Evolutionary conservation across 305 asterid genomes (phyloP), one percentile per base, ranked within the genome.

Genomic region (Fraxinus nigra): DNA sequence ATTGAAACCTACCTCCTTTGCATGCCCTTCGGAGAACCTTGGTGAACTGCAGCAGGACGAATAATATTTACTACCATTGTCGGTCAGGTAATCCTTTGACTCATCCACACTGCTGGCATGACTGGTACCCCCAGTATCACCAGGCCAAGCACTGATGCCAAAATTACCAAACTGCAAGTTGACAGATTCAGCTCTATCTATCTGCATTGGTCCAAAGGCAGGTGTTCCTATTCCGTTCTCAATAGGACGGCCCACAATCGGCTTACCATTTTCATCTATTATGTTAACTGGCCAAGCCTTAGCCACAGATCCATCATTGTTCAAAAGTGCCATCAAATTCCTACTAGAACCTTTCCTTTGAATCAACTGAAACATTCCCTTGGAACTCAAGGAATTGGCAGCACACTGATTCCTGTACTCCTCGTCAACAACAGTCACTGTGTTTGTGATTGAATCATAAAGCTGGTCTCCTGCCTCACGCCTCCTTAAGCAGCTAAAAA

Each of bases 21-120:
- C 87, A 79, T 90, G 93, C 81, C 93, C 95, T 72, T 92, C 98
- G 40, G 95, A 89, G 51, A 85, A 40, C 89, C 92, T 89, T 0
- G 99, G 98, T 5, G 99, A 93, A 88, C 98, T 97, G 90, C 98
- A 91, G 90, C 97, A 90, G 65, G 99, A 97, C 6, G 99, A 97
- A 28, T 85, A 84, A 85, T 93, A 92, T 86, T 90, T 91, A 84
- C 98, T 93, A 48, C 98, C 98, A 84, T 83, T 92, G 85, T 97
- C 99, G 5, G 97, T 92, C 82, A 89, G 82, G 74, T 96, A 98
- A 61, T 97, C 98, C 84, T 86, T 94, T 13, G 93, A 94, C 61
- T 92, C 98, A 84, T 94, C 98, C 43, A 92, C 84, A 56, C 98
- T 97, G 88, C 98, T 89, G 51, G 98, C 97, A 85, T 83, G 97